Evolutionary conservation across 176 grass and related monocot species (phyloP).

Genomic region (Themeda triandra): DNA sequence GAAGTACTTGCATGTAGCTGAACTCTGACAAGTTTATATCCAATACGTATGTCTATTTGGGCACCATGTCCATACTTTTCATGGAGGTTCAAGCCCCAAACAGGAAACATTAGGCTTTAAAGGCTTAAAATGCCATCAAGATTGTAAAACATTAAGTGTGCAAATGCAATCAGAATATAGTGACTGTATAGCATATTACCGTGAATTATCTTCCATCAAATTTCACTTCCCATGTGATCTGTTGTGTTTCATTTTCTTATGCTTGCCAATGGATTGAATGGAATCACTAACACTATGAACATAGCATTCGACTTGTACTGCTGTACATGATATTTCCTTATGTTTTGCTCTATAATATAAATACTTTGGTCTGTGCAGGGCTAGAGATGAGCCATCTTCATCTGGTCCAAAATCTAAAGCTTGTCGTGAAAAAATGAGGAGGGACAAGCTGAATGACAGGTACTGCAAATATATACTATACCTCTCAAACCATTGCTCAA

Average conservation of each 20-base stretch:
- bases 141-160: neutral
- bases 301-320: neutral
- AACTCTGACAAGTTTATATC: neutral
- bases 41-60: neutral
- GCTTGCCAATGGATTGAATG: neutral
- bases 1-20: neutral
- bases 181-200: neutral
- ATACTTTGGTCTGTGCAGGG: slow-evolving; percentile 28
- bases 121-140: neutral
- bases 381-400: slow-evolving; percentile 47
- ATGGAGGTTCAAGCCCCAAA: neutral
- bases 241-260: neutral
- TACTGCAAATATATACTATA: neutral
- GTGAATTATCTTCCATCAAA: neutral
- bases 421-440: slow-evolving; percentile 72
- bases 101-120: neutral
- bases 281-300: neutral
- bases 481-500: neutral
- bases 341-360: neutral
- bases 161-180: neutral
- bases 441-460: slow-evolving; percentile 79
- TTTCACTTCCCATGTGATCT: neutral
- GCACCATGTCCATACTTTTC: neutral
- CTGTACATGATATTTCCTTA: neutral
- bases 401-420: slow-evolving; percentile 64